Evolutionary conservation across 352 stramenopile species (phyloP), one percentile per base, ranked within the genome.

Genomic region (Phytophthora syringae): DNA sequence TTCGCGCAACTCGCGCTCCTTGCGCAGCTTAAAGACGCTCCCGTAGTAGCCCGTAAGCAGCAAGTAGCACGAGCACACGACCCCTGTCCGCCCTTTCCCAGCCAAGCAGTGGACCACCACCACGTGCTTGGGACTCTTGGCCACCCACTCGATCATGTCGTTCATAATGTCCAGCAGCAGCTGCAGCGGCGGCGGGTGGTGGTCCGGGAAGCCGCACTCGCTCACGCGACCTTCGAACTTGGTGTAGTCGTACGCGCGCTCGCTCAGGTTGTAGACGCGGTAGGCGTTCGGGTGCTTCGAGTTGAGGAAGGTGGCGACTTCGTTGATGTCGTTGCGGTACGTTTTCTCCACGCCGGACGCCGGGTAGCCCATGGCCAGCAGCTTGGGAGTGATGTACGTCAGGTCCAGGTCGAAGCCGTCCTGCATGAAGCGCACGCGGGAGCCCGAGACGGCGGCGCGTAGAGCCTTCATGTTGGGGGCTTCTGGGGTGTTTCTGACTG

Each of bases 311-410:
- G 52, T 65, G 2, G 83, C 76, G 30, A 93, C 85, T 59, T 95
- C 83, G 40, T 74, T 80, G 62, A 94, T 92, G 70, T 93, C 84
- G 74, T 95, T 95, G 52, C 87, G 83, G 61, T 94, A 94, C 12
- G 84, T 93, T 43, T 94, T 93, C 72, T 95, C 87, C 40, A 95
- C 76, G 71, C 85, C 85, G 25, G 80, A 80, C 27, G 87, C 87
- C 13, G 87, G 87, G 63, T 94, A 95, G 0, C 83, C 85, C 85
- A 95, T 94, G 56, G 87, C 87, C 37, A 95, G 79, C 53, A 95
- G 77, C 30, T 77, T 79, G 24, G 72, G 73, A n/a, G 82, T 88
- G 74, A 95, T 94, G 70, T 94, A 94, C 30, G 87, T 95, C 44
- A 95, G 72, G 71, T 95, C 87, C 28, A 95, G 71, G 68, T 95